phyloP scores from a whole-genome alignment of 2,329 filamentous ascomycete genomes.

The Graphium sp. region DNA sequence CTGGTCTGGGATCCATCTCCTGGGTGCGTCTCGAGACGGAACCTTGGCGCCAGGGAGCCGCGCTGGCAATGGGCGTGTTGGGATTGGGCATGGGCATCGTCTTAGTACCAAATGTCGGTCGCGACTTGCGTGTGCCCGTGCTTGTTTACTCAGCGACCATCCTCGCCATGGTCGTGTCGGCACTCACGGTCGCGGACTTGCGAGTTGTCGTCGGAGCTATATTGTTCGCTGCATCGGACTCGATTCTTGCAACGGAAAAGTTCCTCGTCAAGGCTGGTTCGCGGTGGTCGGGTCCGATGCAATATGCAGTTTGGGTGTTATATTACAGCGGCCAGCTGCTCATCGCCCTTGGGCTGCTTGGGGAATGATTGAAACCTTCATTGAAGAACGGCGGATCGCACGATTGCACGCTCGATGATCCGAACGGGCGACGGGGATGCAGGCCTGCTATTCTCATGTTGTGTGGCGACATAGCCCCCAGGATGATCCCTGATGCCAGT shows the following conservation, averaged over 20 bases:
- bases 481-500: no score
- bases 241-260: constrained; percentile 14
- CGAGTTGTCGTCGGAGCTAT: constrained; percentile 12
- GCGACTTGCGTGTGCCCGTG: constrained; percentile 12
- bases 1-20: neutral
- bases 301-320: constrained; percentile 15
- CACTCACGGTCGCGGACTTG: constrained; percentile 11
- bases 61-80: constrained; percentile 7
- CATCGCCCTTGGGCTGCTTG: constrained; percentile 11
- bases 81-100: constrained; percentile 10
- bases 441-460: no score
- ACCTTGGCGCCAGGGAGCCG: constrained; percentile 6
- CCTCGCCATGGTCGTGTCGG: constrained; percentile 13
- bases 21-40: constrained; percentile 5
- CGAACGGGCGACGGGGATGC: no score
- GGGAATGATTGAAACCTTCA: no score
- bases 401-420: no score
- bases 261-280: constrained; percentile 13
- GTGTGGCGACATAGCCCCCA: no score
- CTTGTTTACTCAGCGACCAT: constrained; percentile 15
- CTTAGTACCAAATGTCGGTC: constrained; percentile 11
- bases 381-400: no score
- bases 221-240: constrained; percentile 16
- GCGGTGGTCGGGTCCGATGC: constrained; percentile 12
- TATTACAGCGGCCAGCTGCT: constrained; percentile 17